Percentiles rank a stretch among this genome's conserved stretches.
Conservation (phyloP, 495 filamentous ascomycete genomes). For the Aspergillus bridgeri region DNA sequence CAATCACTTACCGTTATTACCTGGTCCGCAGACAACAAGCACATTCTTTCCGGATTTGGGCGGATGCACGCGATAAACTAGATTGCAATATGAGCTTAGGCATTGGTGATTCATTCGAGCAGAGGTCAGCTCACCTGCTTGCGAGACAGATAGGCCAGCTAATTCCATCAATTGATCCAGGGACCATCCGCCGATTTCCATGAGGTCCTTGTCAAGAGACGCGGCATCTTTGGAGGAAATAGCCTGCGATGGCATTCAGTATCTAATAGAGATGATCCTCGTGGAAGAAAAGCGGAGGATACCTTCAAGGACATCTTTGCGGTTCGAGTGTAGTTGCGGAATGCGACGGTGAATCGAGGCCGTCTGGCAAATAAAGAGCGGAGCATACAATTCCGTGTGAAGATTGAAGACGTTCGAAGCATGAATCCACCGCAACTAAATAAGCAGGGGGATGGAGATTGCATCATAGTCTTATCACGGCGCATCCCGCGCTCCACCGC, state of each 20-base stretch:
- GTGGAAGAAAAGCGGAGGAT: background rate
- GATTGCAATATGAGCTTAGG: background rate
- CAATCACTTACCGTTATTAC: slow-evolving; percentile 89
- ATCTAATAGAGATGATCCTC: background rate
- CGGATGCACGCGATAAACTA: slow-evolving; percentile 84
- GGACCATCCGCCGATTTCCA: slow-evolving; percentile 88
- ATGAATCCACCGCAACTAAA: background rate
- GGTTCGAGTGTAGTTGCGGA: slow-evolving; percentile 30
- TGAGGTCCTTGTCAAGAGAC: slow-evolving; percentile 87
- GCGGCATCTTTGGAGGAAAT: slow-evolving; percentile 83
- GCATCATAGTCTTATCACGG: slow-evolving; percentile 28
- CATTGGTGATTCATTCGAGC: background rate
- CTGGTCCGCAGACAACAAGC: slow-evolving; percentile 87
- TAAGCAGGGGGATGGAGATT: slow-evolving; percentile 5
- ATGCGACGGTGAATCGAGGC: slow-evolving; percentile 8
- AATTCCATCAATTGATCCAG: slow-evolving; percentile 98
- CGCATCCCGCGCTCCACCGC: slow-evolving; percentile 17
- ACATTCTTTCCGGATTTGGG: slow-evolving; percentile 65
- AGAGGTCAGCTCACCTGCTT: slow-evolving; percentile 60
- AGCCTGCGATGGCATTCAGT: slow-evolving; percentile 52
- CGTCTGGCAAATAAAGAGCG: slow-evolving; percentile 12
- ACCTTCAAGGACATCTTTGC: slow-evolving; percentile 44
- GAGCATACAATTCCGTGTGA: slow-evolving; percentile 25
- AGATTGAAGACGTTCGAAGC: background rate
- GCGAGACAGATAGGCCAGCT: slow-evolving; percentile 87